phyloP scores from a whole-genome alignment of 257 asterid genomes.

The Jaltomata sinuosa region DNA sequence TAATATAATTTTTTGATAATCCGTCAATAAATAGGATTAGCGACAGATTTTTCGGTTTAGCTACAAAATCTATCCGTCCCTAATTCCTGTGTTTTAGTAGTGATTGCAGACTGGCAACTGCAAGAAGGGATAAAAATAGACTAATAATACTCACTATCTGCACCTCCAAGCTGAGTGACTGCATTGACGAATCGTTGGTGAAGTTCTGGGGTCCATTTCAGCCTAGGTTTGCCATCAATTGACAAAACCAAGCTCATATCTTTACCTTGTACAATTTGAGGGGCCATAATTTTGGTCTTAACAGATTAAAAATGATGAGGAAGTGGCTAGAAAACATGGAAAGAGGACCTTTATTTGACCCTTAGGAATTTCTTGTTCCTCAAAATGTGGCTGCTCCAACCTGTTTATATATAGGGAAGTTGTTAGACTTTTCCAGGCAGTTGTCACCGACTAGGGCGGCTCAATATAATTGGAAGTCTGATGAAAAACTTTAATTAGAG shows the following conservation, averaged over 20 bases:
- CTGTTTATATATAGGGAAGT: slow-evolving; percentile 50
- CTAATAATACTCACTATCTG: slow-evolving; percentile 48
- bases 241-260: slow-evolving; percentile 51
- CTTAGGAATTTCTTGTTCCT: slow-evolving; percentile 9
- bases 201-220: slow-evolving; percentile 84
- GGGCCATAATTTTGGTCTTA: slow-evolving; percentile 33
- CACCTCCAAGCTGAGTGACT: slow-evolving; percentile 65
- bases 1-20: too few species aligned
- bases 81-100: too few species aligned
- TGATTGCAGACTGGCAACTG: not conserved
- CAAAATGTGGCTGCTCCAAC: slow-evolving; percentile 22
- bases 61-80: too few species aligned
- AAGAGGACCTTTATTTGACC: not conserved
- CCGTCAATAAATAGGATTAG: too few species aligned
- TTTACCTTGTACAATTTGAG: slow-evolving; percentile 25
- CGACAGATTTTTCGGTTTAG: too few species aligned
- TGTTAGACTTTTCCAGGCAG: slow-evolving; percentile 35
- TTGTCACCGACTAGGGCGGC: slow-evolving; percentile 12
- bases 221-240: slow-evolving; percentile 74
- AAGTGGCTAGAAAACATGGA: not conserved
- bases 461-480: too few species aligned
- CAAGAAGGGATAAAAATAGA: not conserved
- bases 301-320: not conserved
- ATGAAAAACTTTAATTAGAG: too few species aligned
- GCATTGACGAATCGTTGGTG: slow-evolving; percentile 64